phyloP scores from a whole-genome alignment of 495 filamentous ascomycete genomes.

The Beverwykella pulmonaria region DNA sequence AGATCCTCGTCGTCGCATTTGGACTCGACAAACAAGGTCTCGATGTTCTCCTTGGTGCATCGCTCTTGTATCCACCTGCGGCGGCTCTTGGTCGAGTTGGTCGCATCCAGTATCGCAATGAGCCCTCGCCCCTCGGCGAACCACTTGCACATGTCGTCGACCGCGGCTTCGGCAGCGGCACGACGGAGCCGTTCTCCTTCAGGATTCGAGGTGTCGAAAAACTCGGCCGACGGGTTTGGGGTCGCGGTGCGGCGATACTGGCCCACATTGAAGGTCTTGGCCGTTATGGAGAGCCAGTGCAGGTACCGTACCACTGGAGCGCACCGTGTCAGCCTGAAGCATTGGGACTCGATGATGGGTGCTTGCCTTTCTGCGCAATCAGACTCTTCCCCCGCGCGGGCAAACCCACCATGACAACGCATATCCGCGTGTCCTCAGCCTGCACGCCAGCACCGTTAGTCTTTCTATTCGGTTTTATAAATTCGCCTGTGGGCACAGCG shows the following conservation, averaged over 20 bases:
- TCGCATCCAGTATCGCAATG: slow-evolving; percentile 92
- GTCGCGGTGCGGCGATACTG: slow-evolving; percentile 86
- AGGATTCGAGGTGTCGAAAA: slow-evolving; percentile 85
- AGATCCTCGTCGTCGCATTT: slow-evolving; percentile 93
- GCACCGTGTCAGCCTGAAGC: slow-evolving; percentile 8
- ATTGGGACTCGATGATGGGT: background rate
- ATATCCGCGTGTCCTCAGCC: slow-evolving; percentile 93
- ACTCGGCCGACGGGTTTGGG: slow-evolving; percentile 82
- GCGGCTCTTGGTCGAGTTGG: slow-evolving; percentile 87
- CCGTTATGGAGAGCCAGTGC: slow-evolving; percentile 90
- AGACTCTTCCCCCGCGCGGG: slow-evolving; percentile 95
- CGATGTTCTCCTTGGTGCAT: slow-evolving; percentile 71
- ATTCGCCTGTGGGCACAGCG: slow-evolving; percentile 41
- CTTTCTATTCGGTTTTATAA: slow-evolving; percentile 43
- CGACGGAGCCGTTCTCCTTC: slow-evolving; percentile 88
- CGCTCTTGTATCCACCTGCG: slow-evolving; percentile 86
- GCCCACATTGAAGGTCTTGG: slow-evolving; percentile 95
- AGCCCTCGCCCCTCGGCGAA: slow-evolving; percentile 71
- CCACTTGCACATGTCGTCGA: slow-evolving; percentile 90
- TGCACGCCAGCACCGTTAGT: slow-evolving; percentile 62
- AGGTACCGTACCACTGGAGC: slow-evolving; percentile 85
- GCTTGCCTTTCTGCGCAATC: slow-evolving; percentile 91
- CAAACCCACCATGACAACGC: slow-evolving; percentile 98
- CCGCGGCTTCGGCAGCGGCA: slow-evolving; percentile 85
- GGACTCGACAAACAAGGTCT: slow-evolving; percentile 92